Base-by-base conservation (phyloP, 805 yeast genomes). In the Saccharomycopsis sp. region DNA sequence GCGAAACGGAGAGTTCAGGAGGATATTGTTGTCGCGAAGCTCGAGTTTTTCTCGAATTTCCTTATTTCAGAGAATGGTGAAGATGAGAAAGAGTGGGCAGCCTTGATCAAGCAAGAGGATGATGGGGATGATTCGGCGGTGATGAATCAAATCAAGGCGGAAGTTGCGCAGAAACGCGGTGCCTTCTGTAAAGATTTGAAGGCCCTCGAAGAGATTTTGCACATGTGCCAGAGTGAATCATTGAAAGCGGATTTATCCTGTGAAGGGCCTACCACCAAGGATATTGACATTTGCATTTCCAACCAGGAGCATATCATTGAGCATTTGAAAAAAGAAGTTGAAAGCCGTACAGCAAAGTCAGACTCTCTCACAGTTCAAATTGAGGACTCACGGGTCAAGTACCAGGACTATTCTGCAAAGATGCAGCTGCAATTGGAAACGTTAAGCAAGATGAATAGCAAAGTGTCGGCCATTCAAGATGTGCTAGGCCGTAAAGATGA, bases 241-340 rank as follows among this genome's bases (percentile, higher is more conserved):
- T 9, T n/a, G 27, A 2, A 10, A 25, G 27, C 12, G 9, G 27
- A 25, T 3, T n/a, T n/a, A n/a, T n/a, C n/a, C n/a, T n/a, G n/a
- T n/a, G n/a, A n/a, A n/a, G n/a, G n/a, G n/a, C n/a, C n/a, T n/a
- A n/a, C n/a, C n/a, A 17, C 30, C 16, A 23, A 8, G 13, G 21
- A 19, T 30, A 8, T 36, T 18, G 21, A 27, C 15, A 31, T 30
- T 12, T 32, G 31, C 13, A 17, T 22, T n/a, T 18, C 20, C 10
- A 29, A 30, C 12, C 41, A 36, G 19, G 9, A 23, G 18, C 13
- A 20, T 20, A 36, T 36, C 8, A 41, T 41, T 50, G 62, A 18
- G 62, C 66, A 8, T 75, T 77, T 50, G 80, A 75, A 32, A 68
- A 63, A 46, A 68, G 81, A 2, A 54, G 73, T 19, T n/a, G n/a